Conservation (phyloP, 352 stramenopile species). For the Peronospora tabacina region DNA sequence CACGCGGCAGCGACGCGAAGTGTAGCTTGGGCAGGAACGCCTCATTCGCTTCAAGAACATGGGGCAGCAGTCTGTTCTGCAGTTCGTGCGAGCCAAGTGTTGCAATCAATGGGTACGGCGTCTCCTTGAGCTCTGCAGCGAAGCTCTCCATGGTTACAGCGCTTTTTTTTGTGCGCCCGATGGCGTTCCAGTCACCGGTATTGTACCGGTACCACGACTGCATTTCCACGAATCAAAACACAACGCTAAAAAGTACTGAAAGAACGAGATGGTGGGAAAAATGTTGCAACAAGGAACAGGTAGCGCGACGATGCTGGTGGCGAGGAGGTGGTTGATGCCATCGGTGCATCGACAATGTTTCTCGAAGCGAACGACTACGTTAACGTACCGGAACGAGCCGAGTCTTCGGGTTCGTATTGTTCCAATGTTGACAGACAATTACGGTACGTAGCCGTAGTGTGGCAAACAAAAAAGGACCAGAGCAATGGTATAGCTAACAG, state of each 20-base stretch:
- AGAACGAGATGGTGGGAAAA: neutral
- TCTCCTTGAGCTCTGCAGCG: constrained; percentile 78
- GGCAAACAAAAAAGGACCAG: no score
- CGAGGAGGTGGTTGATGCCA: neutral
- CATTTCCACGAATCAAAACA: no score
- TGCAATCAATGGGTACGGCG: constrained; percentile 77
- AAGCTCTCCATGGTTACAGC: constrained; percentile 68
- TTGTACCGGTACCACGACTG: no score
- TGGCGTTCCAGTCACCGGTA: neutral
- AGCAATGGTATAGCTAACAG: neutral
- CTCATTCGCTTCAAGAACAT: constrained; percentile 67
- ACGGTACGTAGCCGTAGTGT: constrained; percentile 29
- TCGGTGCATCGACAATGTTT: neutral
- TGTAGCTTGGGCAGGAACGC: constrained; percentile 78
- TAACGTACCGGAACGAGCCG: constrained; percentile 60
- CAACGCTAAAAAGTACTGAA: no score
- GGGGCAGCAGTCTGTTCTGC: constrained; percentile 60
- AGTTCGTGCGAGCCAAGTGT: constrained; percentile 67
- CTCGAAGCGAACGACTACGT: constrained; percentile 22
- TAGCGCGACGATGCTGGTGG: neutral
- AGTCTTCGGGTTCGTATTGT: constrained; percentile 78
- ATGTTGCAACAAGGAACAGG: neutral
- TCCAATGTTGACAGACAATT: constrained; percentile 80
- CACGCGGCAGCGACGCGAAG: constrained; percentile 55
- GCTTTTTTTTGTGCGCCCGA: no score